Base-by-base conservation (phyloP, 2,329 filamentous ascomycete species). In the Colletotrichum higginsianum region DNA sequence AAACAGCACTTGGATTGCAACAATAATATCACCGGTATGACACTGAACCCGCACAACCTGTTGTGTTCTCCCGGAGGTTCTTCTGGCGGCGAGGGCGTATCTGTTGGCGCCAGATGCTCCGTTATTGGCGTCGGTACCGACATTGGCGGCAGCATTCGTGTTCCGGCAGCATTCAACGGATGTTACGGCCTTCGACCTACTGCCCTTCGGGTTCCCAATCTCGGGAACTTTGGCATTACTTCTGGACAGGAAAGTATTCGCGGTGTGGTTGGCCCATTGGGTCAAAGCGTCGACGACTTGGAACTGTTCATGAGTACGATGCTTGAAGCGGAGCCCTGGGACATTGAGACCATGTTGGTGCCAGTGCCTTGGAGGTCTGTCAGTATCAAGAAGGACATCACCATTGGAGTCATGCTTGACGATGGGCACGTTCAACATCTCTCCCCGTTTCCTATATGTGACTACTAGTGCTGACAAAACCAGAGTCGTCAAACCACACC, bases 1-100 rank as follows among this genome's bases (percentile, higher is more conserved):
- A 30, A 30, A 26, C 46, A 61, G 60, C 53, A 74, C 26, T 57
- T 61, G n/a, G 64, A 67, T 16, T 61, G 40, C 23, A 47, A 49
- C 15, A 93, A 92, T 80, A 91, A 91, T 75, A 83, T 88, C 2
- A 89, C 90, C 75, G 91, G 90, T 5, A 84, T 89, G 23, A 91
- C 89, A 0, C 77, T 89, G 30, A 92, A 91, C 75, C 91, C 91
- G 0, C 80, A 82, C 13, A 91, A 92, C 76, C 85, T 88, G 21
- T 80, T 80, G 1, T 82, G 89, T 4, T 92, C 90, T 0, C 87
- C 87, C 30, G 91, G 91, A 11, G 91, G 91, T 11, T 90, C 87
- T 35, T 91, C 89, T 0, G 92, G 92, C 3, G 92, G 92, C 55
- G 92, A 93, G 77, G 87, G 87, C 7, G 91, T 91, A 0, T 83